Base-by-base conservation (phyloP, 495 filamentous ascomycete species). In the Hypoxylon rickii region DNA sequence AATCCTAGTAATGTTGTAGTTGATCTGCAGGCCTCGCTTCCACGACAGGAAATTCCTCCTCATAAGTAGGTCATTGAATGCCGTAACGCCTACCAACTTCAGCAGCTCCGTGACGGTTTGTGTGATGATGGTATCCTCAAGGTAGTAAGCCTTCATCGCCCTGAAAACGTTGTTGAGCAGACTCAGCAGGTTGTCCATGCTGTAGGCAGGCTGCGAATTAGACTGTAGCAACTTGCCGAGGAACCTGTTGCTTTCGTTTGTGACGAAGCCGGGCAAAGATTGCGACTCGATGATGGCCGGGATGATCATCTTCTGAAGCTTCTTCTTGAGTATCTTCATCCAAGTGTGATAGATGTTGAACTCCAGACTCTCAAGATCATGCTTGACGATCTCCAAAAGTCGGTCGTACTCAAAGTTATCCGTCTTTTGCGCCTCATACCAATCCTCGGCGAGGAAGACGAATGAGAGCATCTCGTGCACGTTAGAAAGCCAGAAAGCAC, bases 271-370 rank as follows among this genome's bases (percentile, higher is more conserved):
- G 15, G 94, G 94, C 47, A 99, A 85, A 7, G 93, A 97, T 70
- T 99, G 94, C 18, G 93, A 97, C 73, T 99, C 94, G 67, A 99
- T 97, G 68, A 99, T 97, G 33, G 94, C 94, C 0, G 94, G 94
- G 19, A 99, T 94, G 65, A 99, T 96, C 94, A 99, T 99, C 80
- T 97, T 97, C 63, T 90, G 89, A 40, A 99, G 80, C 73, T 95
- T 96, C 81, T 96, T 96, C 80, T 99, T 99, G 65, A 99, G 80
- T 36, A 96, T 92, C 79, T 99, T 99, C 94, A 99, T 99, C 94
- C 94, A 99, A 8, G 94, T 99, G 73, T 99, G 95, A 73, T 99
- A 99, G 68, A 99, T 97, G 77, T 99, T 99, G 82, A 99, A 99
- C 73, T 99, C 94, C 37, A 99, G 77, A 72, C 90, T 96, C 76